These are phyloP conservation scores for Ligustrum vulgare DNA, from an alignment of 257 asterid species.

Conservation along the genomic window DNA sequence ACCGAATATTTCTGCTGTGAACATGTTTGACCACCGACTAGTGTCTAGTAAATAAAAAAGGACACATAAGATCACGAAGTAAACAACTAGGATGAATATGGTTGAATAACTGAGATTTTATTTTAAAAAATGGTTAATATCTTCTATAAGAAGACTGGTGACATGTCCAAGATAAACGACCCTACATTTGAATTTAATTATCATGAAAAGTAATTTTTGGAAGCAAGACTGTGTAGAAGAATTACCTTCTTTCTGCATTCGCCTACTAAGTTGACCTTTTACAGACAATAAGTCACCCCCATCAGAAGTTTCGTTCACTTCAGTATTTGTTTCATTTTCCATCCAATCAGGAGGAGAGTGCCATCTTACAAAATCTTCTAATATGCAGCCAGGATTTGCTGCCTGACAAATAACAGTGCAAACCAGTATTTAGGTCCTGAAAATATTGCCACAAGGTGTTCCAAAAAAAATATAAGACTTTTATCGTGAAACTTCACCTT, in stretches of 20 bases:
- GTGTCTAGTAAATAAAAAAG: not conserved
- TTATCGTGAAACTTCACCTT: conserved; percentile 60
- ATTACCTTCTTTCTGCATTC: conserved; percentile 98
- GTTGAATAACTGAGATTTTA: not conserved
- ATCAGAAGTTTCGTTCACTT: conserved; percentile 47
- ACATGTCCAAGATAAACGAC: not conserved
- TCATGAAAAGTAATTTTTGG: not conserved
- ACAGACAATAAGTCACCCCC: conserved; percentile 48
- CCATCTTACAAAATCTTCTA: conserved; percentile 98
- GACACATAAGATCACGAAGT: too few relatives aligned
- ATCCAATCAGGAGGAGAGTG: conserved; percentile 99
- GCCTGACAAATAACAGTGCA: conserved; percentile 58
- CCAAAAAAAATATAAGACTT: conserved; percentile 18
- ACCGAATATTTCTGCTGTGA: too few relatives aligned
- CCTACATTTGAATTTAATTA: not conserved
- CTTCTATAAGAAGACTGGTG: not conserved
- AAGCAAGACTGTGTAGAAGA: not conserved
- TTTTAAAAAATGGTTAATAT: not conserved
- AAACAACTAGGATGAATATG: not conserved
- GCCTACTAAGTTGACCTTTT: conserved; percentile 90
- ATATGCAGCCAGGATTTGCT: conserved; percentile 95
- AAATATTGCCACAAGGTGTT: conserved; percentile 17
- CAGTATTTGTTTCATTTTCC: conserved; percentile 56
- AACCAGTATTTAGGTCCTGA: conserved; percentile 25
- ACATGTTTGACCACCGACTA: not conserved